phyloP scores from a whole-genome alignment of 176 grass and related monocot genomes.

The Oropetium thomaeum region DNA sequence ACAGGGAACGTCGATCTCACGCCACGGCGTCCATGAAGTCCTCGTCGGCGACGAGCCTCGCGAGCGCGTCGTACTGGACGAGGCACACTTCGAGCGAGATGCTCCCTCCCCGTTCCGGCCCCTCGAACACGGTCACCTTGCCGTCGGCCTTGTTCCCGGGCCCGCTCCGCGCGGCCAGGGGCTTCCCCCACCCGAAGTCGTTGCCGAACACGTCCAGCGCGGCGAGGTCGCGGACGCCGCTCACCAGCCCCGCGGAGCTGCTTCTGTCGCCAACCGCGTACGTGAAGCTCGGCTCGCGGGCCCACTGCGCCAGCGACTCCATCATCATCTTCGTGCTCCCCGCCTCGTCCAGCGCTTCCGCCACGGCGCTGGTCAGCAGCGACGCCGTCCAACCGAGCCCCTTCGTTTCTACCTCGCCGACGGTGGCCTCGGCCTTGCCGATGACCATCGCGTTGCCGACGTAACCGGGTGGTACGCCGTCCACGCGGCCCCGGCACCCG shows the following conservation, averaged over 20 bases:
- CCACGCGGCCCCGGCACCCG: slow-evolving; percentile 12
- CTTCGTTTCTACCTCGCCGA: slow-evolving; percentile 4
- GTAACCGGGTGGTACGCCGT: slow-evolving; percentile 21
- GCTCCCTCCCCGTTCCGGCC: not conserved
- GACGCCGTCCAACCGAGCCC: slow-evolving; percentile 24
- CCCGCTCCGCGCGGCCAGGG: slow-evolving; percentile 27
- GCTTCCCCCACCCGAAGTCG: slow-evolving; percentile 44
- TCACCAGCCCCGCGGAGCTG: too few species aligned
- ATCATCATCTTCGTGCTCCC: too few species aligned
- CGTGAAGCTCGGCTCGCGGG: not conserved
- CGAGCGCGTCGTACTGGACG: not conserved
- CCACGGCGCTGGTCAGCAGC: slow-evolving; percentile 8
- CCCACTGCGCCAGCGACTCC: not conserved
- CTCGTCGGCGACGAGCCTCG: slow-evolving; percentile 11
- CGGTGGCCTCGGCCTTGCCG: not conserved
- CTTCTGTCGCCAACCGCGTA: not conserved
- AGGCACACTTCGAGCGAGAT: slow-evolving; percentile 23
- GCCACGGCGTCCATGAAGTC: slow-evolving; percentile 28
- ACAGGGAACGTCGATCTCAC: too few species aligned
- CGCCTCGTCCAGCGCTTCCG: slow-evolving; percentile 17
- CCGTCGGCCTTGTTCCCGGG: slow-evolving; percentile 21
- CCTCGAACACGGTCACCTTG: slow-evolving; percentile 13
- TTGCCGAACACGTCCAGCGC: slow-evolving; percentile 30
- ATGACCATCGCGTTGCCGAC: slow-evolving; percentile 14
- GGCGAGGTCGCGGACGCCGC: slow-evolving; percentile 25